Conservation (phyloP, 1,284 basidiomycete genomes). For the Puccinia polysora region DNA sequence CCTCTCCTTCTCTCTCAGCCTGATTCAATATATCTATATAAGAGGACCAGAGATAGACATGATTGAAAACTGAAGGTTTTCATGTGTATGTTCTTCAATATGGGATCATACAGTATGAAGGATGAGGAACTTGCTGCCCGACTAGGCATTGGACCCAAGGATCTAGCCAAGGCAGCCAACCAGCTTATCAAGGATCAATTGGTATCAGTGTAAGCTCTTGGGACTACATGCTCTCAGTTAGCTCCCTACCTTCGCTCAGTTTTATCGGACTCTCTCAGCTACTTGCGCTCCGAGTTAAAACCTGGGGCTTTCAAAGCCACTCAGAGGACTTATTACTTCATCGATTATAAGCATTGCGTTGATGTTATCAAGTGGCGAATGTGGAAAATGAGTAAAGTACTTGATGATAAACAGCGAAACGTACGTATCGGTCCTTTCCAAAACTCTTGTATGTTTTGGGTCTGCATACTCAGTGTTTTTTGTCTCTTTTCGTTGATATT, state of each 20-base stretch:
- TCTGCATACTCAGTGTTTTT: background rate
- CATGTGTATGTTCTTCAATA: slow-evolving; percentile 13
- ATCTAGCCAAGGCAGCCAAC: slow-evolving; percentile 85
- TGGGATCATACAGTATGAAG: slow-evolving; percentile 45
- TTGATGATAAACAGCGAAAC: slow-evolving; percentile 80
- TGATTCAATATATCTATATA: background rate
- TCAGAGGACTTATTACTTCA: slow-evolving; percentile 83
- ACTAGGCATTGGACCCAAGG: slow-evolving; percentile 83
- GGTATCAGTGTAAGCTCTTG: slow-evolving; percentile 34
- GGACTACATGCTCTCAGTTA: background rate
- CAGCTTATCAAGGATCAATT: slow-evolving; percentile 78
- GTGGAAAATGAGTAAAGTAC: slow-evolving; percentile 83
- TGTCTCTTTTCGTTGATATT: too few relatives aligned
- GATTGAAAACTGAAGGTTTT: slow-evolving; percentile 33
- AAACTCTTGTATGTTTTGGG: background rate
- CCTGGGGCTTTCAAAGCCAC: slow-evolving; percentile 39
- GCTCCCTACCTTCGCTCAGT: background rate
- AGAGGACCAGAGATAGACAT: too few relatives aligned
- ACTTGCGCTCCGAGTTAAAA: slow-evolving; percentile 36
- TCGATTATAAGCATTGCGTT: slow-evolving; percentile 90
- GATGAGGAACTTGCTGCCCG: slow-evolving; percentile 84
- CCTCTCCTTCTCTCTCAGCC: background rate
- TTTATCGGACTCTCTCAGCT: background rate
- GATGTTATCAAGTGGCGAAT: slow-evolving; percentile 97
- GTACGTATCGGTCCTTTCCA: slow-evolving; percentile 16